Percentiles rank a stretch among this genome's conserved stretches.
Evolutionary conservation across 371 early-diverging fungal genomes (phyloP).

Genomic region (Mucor velutinosus): DNA sequence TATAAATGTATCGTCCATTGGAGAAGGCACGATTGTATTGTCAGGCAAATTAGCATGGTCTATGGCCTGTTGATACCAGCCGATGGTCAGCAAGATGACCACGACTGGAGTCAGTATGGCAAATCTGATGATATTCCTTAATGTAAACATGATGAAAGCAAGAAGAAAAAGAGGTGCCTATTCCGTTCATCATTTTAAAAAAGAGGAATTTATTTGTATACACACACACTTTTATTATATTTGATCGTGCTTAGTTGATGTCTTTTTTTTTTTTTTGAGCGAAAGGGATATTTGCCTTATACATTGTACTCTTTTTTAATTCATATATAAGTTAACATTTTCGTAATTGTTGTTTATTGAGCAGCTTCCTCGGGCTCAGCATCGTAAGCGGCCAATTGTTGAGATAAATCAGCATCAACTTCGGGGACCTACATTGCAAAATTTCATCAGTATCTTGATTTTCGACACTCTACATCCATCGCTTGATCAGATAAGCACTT

Average conservation of each 20-base stretch:
- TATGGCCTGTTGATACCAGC: conserved; percentile 35
- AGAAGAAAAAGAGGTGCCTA: neutral
- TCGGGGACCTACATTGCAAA: conserved; percentile 33
- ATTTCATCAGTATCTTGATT: neutral
- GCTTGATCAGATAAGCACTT: conserved; percentile 14
- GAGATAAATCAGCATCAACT: conserved; percentile 46
- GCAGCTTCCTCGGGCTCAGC: conserved; percentile 48
- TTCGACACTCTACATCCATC: neutral
- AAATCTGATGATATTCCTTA: conserved; percentile 14
- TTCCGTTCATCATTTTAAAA: neutral
- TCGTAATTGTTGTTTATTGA: conserved; percentile 30
- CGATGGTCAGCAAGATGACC: conserved; percentile 27
- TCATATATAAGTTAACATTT: neutral
- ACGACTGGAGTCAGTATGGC: conserved; percentile 29
- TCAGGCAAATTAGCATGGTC: conserved; percentile 9
- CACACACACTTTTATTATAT: conserved; percentile 18
- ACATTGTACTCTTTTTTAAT: neutral
- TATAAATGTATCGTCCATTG: conserved; percentile 14
- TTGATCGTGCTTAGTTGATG: neutral
- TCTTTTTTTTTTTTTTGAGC: neutral
- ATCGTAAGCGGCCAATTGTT: conserved; percentile 53
- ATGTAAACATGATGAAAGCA: neutral
- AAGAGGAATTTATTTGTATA: neutral
- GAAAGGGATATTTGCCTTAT: conserved; percentile 4
- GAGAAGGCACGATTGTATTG: neutral